Conservation (phyloP, 768 basidiomycete species). For the Psilocybe cubensis region DNA sequence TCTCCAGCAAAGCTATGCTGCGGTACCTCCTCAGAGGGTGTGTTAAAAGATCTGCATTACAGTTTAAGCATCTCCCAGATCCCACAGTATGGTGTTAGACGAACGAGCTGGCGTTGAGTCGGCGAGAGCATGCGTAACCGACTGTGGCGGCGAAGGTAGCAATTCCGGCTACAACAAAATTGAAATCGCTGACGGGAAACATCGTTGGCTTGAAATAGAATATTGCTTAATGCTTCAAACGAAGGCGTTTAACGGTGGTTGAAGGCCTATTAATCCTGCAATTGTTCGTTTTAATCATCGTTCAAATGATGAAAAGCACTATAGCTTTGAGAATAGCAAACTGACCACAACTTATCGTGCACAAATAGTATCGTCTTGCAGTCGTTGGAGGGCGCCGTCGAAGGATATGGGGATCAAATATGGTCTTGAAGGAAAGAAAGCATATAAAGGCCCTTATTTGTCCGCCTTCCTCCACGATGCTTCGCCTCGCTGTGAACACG, state of each 20-base stretch:
- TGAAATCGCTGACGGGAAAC: slow-evolving; percentile 56
- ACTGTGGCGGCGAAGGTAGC: slow-evolving; percentile 64
- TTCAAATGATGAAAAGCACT: not conserved
- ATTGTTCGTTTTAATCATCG: not conserved
- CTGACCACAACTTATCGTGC: not conserved
- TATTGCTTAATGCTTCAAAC: not conserved
- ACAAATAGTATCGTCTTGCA: not conserved
- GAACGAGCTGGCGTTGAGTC: slow-evolving; percentile 34
- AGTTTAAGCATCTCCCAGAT: not conserved
- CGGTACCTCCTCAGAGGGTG: not conserved
- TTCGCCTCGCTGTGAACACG: slow-evolving; percentile 26
- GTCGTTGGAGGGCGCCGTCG: not conserved
- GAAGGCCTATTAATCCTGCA: not conserved
- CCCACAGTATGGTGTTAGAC: slow-evolving; percentile 5
- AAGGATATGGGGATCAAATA: slow-evolving; percentile 4
- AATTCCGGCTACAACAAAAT: slow-evolving; percentile 57
- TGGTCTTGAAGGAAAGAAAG: slow-evolving; percentile 8
- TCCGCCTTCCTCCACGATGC: slow-evolving; percentile 15
- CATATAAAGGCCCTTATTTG: slow-evolving; percentile 16
- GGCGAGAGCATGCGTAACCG: slow-evolving; percentile 58
- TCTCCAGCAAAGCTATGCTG: not conserved
- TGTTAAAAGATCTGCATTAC: not conserved
- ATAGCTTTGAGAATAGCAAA: not conserved
- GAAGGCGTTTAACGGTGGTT: not conserved
- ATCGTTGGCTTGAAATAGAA: slow-evolving; percentile 27